Evolutionary conservation across 768 basidiomycete genomes (phyloP).

Genomic region (Termitomyces sp.): DNA sequence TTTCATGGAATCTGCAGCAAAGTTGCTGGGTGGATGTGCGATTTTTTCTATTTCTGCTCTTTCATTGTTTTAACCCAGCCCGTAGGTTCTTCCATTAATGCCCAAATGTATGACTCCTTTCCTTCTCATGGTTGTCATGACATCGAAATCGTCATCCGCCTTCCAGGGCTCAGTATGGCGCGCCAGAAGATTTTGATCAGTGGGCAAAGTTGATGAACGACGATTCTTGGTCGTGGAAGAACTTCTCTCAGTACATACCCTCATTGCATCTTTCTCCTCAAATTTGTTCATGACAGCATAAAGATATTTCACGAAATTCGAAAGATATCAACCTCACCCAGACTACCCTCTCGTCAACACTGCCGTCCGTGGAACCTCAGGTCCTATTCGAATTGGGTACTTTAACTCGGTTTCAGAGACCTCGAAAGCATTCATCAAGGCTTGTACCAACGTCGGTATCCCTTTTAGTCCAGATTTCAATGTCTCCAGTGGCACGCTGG

Average conservation of each 20-base stretch:
- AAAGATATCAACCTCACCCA: slow-evolving; percentile 52
- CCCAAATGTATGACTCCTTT: slow-evolving; percentile 38
- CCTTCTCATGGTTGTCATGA: not conserved
- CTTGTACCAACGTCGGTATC: slow-evolving; percentile 54
- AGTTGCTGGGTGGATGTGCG: slow-evolving; percentile 70
- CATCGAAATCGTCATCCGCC: not conserved
- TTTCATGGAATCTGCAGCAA: slow-evolving; percentile 36
- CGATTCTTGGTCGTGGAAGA: slow-evolving; percentile 60
- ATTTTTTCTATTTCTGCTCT: slow-evolving; percentile 11
- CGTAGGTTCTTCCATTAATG: slow-evolving; percentile 66
- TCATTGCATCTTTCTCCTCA: not conserved
- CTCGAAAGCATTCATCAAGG: slow-evolving; percentile 53
- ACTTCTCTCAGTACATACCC: slow-evolving; percentile 42
- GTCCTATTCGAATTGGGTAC: slow-evolving; percentile 63
- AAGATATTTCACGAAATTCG: slow-evolving; percentile 72
- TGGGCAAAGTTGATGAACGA: slow-evolving; percentile 58
- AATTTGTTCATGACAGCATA: not conserved
- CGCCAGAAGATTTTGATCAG: slow-evolving; percentile 71
- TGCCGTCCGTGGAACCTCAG: slow-evolving; percentile 45
- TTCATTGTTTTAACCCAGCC: not conserved
- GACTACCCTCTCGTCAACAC: slow-evolving; percentile 51
- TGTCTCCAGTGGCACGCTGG: slow-evolving; percentile 55
- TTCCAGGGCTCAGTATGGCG: slow-evolving; percentile 60
- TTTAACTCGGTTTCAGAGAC: slow-evolving; percentile 44
- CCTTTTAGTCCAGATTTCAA: slow-evolving; percentile 64